Evolutionary conservation across 2,329 filamentous ascomycete species (phyloP).

Genomic region (Penicillium sp.): DNA sequence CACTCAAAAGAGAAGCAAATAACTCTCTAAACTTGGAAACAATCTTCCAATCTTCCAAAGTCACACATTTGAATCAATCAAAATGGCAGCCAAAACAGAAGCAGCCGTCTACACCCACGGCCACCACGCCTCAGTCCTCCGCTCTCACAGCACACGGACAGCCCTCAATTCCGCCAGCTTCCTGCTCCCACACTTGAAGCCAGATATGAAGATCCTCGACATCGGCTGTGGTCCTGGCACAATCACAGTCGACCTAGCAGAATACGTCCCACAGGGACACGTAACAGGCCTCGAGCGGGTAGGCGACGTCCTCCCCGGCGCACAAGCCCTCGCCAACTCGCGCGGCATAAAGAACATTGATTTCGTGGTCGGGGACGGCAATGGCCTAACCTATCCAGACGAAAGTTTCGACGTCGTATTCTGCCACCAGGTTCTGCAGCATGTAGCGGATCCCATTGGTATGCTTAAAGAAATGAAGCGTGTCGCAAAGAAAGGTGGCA

Average conservation of each 20-base stretch:
- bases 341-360: constrained; percentile 35
- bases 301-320: constrained; percentile 31
- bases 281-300: constrained; percentile 39
- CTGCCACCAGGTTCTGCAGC: constrained; percentile 59
- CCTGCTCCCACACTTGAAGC: constrained; percentile 39
- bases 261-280: constrained; percentile 38
- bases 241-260: constrained; percentile 44
- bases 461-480: constrained; percentile 57
- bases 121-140: constrained; percentile 31
- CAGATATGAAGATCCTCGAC: constrained; percentile 42
- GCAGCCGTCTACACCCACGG: constrained; percentile 32
- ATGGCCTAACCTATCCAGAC: constrained; percentile 46
- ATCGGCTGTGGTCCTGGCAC: constrained; percentile 48
- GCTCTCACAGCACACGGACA: constrained; percentile 32
- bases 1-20: neutral
- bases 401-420: constrained; percentile 61
- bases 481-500: constrained; percentile 54
- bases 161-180: constrained; percentile 40
- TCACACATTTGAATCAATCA: neutral
- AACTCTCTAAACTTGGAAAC: neutral
- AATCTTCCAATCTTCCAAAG: neutral
- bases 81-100: constrained; percentile 16
- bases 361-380: constrained; percentile 42
- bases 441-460: constrained; percentile 53
- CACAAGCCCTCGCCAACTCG: constrained; percentile 27